These are phyloP conservation scores for Ilyonectria robusta DNA, from an alignment of 2,329 filamentous ascomycete species.

Conservation along the genomic window DNA sequence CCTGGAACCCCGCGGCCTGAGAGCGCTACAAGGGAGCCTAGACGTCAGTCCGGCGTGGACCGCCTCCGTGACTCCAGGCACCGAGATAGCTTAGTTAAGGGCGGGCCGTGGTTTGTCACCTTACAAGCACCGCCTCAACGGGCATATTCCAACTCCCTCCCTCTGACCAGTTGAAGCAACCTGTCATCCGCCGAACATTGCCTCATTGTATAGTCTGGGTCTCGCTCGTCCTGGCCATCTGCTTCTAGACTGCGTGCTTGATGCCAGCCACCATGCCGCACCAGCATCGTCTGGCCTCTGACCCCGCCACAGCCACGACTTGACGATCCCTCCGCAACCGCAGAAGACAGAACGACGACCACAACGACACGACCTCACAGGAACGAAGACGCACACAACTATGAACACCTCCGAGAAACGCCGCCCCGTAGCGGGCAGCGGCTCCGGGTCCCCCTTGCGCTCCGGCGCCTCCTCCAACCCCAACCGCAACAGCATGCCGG, in stretches of 20 bases:
- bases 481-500: slow-evolving; percentile 49
- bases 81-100: slow-evolving; percentile 24
- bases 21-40: slow-evolving; percentile 10
- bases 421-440: slow-evolving; percentile 52
- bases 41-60: slow-evolving; percentile 13
- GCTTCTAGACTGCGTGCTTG: slow-evolving; percentile 20
- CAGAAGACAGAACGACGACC: slow-evolving; percentile 19
- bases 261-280: slow-evolving; percentile 50
- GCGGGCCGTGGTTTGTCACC: slow-evolving; percentile 11
- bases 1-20: slow-evolving; percentile 22
- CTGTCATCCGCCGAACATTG: background rate
- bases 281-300: slow-evolving; percentile 45
- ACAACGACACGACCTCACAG: background rate
- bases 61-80: slow-evolving; percentile 36
- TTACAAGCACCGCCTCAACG: slow-evolving; percentile 18
- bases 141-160: background rate
- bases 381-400: slow-evolving; percentile 12
- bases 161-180: background rate
- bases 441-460: slow-evolving; percentile 36
- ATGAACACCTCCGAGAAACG: slow-evolving; percentile 64
- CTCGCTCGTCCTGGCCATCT: background rate
- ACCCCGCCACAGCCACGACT: slow-evolving; percentile 46
- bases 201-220: background rate
- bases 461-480: slow-evolving; percentile 44
- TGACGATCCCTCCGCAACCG: slow-evolving; percentile 38